Evolutionary conservation across 768 basidiomycete genomes (phyloP).

Genomic region (Megacollybia marginata): DNA sequence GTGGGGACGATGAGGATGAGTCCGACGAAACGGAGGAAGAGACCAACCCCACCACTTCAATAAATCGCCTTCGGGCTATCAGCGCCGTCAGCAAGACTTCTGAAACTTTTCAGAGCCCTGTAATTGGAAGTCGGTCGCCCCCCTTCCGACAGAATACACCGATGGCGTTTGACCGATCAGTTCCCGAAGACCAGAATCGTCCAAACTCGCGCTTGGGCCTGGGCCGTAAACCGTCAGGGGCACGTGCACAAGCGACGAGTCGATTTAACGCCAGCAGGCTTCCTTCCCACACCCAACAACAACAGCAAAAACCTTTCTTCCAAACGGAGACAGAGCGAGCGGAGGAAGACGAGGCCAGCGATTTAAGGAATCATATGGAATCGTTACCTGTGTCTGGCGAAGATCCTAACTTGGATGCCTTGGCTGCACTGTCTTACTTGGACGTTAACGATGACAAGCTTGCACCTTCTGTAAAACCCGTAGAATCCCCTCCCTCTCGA

Average conservation of each 20-base stretch:
- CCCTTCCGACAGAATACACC: no score
- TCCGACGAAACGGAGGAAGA: conserved; percentile 13
- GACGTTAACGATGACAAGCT: conserved; percentile 41
- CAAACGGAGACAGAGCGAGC: conserved; percentile 7
- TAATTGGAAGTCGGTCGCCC: no score
- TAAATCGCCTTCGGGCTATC: neutral
- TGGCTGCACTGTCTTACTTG: conserved; percentile 75
- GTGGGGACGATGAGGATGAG: conserved; percentile 31
- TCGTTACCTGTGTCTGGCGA: conserved; percentile 8
- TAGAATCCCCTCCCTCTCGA: conserved; percentile 21
- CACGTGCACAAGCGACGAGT: conserved; percentile 57
- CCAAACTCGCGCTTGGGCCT: conserved; percentile 23
- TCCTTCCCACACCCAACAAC: conserved; percentile 19
- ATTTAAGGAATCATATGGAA: neutral
- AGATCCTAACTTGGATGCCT: conserved; percentile 58
- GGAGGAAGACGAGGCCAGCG: conserved; percentile 8
- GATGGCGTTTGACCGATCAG: no score
- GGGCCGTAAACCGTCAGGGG: conserved; percentile 75
- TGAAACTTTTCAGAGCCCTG: no score
- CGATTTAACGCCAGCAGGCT: conserved; percentile 7
- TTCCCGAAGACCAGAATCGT: no score
- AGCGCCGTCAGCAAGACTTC: no score
- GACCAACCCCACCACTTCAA: conserved; percentile 1
- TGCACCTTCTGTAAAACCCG: conserved; percentile 18
- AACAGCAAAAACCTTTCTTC: neutral